These are phyloP conservation scores for Podaxis sp. DNA, from an alignment of 768 basidiomycete genomes.

Conservation along the genomic window DNA sequence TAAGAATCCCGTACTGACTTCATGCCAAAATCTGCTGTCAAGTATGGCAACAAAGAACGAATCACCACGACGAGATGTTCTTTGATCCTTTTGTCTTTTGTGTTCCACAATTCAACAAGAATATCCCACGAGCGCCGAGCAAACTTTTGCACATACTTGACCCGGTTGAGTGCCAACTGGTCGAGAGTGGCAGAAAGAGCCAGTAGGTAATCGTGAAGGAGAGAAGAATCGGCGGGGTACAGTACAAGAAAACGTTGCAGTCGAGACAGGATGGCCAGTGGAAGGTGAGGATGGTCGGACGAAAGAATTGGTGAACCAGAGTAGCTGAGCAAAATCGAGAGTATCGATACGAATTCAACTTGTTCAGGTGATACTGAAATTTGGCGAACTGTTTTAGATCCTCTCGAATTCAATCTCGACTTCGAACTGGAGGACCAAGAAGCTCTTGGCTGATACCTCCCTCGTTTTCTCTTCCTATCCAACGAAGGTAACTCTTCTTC, in stretches of 20 bases:
- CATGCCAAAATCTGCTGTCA: conserved; percentile 36
- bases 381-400: conserved; percentile 19
- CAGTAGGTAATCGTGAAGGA: conserved; percentile 73
- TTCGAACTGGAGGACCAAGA: conserved; percentile 17
- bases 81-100: conserved; percentile 73
- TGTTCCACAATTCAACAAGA: conserved; percentile 72
- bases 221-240: conserved; percentile 73
- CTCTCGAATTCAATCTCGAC: conserved; percentile 20
- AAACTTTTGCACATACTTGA: conserved; percentile 54
- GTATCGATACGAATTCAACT: conserved; percentile 66
- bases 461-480: conserved; percentile 37
- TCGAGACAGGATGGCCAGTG: conserved; percentile 52
- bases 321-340: conserved; percentile 58
- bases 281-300: conserved; percentile 30
- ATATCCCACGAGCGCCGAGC: conserved; percentile 61
- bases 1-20: conserved; percentile 24
- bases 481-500: conserved; percentile 19
- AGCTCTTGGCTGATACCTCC: conserved; percentile 22
- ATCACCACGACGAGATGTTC: conserved; percentile 79
- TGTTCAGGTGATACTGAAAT: conserved; percentile 52
- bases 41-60: conserved; percentile 69
- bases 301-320: conserved; percentile 57
- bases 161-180: conserved; percentile 77
- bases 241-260: conserved; percentile 54
- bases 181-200: conserved; percentile 68